Evolutionary conservation across 805 yeast genomes (phyloP).

Genomic region (Torulaspora maleeae): DNA sequence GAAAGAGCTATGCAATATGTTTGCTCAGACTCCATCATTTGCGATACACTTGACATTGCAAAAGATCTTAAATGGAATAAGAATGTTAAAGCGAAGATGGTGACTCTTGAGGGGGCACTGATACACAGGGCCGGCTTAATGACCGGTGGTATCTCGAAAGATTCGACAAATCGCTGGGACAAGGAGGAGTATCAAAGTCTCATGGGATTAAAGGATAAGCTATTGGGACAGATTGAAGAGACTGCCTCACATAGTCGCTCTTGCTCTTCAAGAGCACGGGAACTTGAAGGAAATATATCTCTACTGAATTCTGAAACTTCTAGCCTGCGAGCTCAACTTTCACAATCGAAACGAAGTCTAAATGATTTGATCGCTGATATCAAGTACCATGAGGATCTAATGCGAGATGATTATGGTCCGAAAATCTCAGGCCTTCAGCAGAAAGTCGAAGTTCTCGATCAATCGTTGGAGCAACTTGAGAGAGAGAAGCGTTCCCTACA

Average conservation of each 20-base stretch:
- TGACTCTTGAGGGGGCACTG: slow-evolving; percentile 77
- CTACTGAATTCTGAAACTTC: slow-evolving; percentile 45
- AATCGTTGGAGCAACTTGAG: slow-evolving; percentile 30
- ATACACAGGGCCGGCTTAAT: slow-evolving; percentile 82
- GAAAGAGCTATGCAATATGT: slow-evolving; percentile 78
- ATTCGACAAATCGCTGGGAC: slow-evolving; percentile 57
- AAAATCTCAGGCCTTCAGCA: slow-evolving; percentile 24
- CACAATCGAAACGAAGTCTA: slow-evolving; percentile 42
- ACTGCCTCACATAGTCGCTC: slow-evolving; percentile 42
- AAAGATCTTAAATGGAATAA: slow-evolving; percentile 65
- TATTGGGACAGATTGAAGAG: slow-evolving; percentile 44
- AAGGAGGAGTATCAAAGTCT: slow-evolving; percentile 59
- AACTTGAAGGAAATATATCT: slow-evolving; percentile 52
- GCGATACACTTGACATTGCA: slow-evolving; percentile 67
- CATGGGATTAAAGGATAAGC: slow-evolving; percentile 45
- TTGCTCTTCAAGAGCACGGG: slow-evolving; percentile 52
- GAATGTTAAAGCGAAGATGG: slow-evolving; percentile 57
- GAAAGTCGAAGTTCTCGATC: slow-evolving; percentile 21
- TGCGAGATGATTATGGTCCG: slow-evolving; percentile 29
- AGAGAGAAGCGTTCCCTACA: slow-evolving; percentile 39
- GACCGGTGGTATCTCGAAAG: slow-evolving; percentile 80
- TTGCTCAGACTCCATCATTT: slow-evolving; percentile 73
- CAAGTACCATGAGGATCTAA: slow-evolving; percentile 41
- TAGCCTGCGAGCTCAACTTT: slow-evolving; percentile 41
- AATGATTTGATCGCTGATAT: slow-evolving; percentile 49